Base-by-base conservation (phyloP, 2,329 filamentous ascomycete species). In the Coniochaeta pulveracea region DNA sequence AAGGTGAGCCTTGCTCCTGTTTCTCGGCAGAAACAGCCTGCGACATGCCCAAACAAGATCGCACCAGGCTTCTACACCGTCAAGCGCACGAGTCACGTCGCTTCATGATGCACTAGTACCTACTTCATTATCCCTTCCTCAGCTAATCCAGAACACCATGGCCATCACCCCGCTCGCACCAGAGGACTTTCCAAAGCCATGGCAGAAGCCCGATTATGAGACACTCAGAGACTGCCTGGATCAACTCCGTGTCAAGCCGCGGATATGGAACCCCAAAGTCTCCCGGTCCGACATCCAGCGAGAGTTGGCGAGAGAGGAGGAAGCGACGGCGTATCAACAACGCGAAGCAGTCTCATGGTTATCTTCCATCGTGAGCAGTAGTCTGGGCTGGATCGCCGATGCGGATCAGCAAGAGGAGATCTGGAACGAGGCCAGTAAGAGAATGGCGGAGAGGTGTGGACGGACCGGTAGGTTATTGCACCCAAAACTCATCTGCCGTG, bases 401-500 rank as follows among this genome's bases (percentile, higher is more conserved):
- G 78, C 85, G 16, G 72, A 72, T 3, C 61, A 72, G 42, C 73
- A 68, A 47, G 84, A 89, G 50, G 48, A 56, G 5, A 57, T 93
- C 10, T 93, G 86, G 83, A 76, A 82, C 28, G 64, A 78, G 43
- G 86, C 89, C 2, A 86, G 85, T 44, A 70, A 71, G 38, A 70
- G 89, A 30, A 69, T 96, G 40, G 80, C 84, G 26, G 88, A 95
- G 55, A 71, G 89, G 11, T 93, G 86, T 40, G 91, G 91, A 2
- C 71, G 91, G 34, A 71, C 69, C 37, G 74, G 72, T 74, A 60
- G 37, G 57, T 48, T n/a, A 16, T 24, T 10, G 12, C 19, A 32
- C 21, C 19, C 19, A 15, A 8, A 6, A 33, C 21, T 25, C 9
- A n/a, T 18, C 17, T 11, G 4, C 11, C n/a, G n/a, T n/a, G n/a